Conservation (phyloP, 2,329 filamentous ascomycete genomes). For the Talaromyces atroroseus region DNA sequence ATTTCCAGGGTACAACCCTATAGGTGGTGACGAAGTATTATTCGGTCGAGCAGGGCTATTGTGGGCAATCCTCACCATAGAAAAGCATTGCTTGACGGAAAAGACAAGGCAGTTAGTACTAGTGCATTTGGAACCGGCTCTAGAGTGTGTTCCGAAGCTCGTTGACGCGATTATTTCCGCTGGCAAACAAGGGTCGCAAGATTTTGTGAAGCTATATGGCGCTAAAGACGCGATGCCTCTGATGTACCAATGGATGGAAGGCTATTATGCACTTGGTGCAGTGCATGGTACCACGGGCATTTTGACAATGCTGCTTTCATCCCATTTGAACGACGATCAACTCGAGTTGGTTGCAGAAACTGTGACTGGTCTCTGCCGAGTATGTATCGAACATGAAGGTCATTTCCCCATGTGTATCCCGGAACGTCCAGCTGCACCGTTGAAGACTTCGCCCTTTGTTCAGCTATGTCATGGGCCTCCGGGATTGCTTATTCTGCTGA, state of each 20-base stretch:
- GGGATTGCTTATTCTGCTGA: constrained; percentile 32
- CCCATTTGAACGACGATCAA: constrained; percentile 21
- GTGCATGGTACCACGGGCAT: constrained; percentile 29
- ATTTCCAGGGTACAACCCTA: constrained; percentile 22
- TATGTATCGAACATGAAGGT: constrained; percentile 30
- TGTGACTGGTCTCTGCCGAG: constrained; percentile 31
- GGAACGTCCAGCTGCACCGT: constrained; percentile 16
- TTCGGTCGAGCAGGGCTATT: constrained; percentile 36
- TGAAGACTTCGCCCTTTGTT: constrained; percentile 27
- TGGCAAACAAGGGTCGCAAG: constrained; percentile 27
- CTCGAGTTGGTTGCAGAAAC: constrained; percentile 31
- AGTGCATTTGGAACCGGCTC: constrained; percentile 19
- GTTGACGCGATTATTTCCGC: constrained; percentile 29
- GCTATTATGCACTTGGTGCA: constrained; percentile 31
- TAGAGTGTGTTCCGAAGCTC: constrained; percentile 26
- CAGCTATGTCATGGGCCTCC: constrained; percentile 41
- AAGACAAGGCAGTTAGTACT: constrained; percentile 11
- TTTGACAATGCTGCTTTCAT: constrained; percentile 32
- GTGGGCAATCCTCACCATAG: constrained; percentile 31
- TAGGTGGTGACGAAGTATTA: constrained; percentile 34
- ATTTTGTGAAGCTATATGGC: constrained; percentile 27
- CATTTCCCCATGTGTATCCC: constrained; percentile 37
- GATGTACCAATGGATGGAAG: constrained; percentile 38
- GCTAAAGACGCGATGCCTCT: constrained; percentile 29
- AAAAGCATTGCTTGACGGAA: constrained; percentile 21